These are phyloP conservation scores for Musa balbisiana DNA, from an alignment of 202 grass and related monocot species.

Conservation along the genomic window DNA sequence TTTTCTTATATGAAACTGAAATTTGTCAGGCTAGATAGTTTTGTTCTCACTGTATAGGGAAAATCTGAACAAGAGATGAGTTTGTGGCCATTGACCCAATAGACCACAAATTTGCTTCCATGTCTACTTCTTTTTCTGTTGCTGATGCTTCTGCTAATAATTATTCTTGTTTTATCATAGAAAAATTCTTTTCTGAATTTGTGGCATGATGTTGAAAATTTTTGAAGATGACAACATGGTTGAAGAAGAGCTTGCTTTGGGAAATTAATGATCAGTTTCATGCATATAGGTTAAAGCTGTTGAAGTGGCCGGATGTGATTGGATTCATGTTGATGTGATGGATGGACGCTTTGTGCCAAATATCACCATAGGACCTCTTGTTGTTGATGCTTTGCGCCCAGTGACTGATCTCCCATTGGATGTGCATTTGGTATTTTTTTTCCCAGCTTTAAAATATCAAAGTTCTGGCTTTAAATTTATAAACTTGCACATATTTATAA, in stretches of 20 bases:
- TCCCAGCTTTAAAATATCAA: background rate
- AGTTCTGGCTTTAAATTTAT: background rate
- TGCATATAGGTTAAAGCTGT: constrained; percentile 87
- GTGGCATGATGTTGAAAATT: background rate
- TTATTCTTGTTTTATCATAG: background rate
- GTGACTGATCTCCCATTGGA: constrained; percentile 98
- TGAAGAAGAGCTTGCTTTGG: background rate
- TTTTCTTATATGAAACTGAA: no score
- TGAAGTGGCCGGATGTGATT: constrained; percentile 93
- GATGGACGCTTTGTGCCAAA: constrained; percentile 97
- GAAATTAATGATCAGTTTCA: background rate
- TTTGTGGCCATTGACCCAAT: background rate
- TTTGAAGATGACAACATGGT: background rate
- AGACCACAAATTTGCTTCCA: background rate
- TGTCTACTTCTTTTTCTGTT: no score
- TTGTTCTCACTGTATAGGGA: no score
- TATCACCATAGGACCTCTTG: constrained; percentile 92
- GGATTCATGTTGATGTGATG: constrained; percentile 99
- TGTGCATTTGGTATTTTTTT: constrained; percentile 81
- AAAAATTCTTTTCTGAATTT: background rate
- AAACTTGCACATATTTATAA: background rate
- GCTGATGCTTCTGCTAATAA: background rate
- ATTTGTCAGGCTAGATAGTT: no score
- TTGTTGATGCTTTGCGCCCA: constrained; percentile 82
- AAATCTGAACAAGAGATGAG: no score